Evolutionary conservation across 1,284 basidiomycete genomes (phyloP), one percentile per base, ranked within the genome.

Genomic region (Fistulinella cinereoalba): DNA sequence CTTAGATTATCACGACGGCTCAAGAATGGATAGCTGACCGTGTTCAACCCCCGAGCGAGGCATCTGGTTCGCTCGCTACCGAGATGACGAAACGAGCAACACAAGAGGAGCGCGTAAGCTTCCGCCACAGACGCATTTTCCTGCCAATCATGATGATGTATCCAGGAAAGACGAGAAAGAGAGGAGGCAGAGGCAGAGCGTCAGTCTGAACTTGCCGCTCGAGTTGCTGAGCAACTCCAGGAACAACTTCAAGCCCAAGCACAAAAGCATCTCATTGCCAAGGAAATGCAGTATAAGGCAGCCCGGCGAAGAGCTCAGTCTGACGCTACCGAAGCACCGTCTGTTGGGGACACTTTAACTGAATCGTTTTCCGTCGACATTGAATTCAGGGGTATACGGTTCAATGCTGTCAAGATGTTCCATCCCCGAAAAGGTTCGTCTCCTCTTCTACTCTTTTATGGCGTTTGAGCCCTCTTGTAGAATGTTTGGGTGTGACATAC

Each of bases 1-100:
- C 33, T 21, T 41, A 88, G 83, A 81, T 87, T 54, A 75, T 83
- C 29, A 79, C 73, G 6, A 76, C 79, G 43, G 75, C 77, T 32
- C 81, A 86, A 62, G 85, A 87, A 28, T 90, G 86, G 86, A 70
- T 90, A 42, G 65, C 70, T 12, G 67, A 68, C 23, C 74, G 82
- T 50, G 67, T 87, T 33, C 66, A 67, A n/a, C 81, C 79, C 4
- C 74, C 76, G 3, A 67, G 70, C 3, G 84, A 88, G 62, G 73
- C 72, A 6, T 68, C 72, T 12, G 83, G 81, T 23, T 90, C 88
- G 0, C 73, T 90, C 3, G 87, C 87, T 6, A 71, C 78, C 4
- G 76, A 89, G 61, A 89, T 88, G 87, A 82, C 71, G 37, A 77
- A 74, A 52, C 76, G 88, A 21, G 83, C 84, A 0, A 67, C 71